These are phyloP conservation scores for Blastocystis sp. DNA, from an alignment of 352 stramenopile species.

Conservation along the genomic window DNA sequence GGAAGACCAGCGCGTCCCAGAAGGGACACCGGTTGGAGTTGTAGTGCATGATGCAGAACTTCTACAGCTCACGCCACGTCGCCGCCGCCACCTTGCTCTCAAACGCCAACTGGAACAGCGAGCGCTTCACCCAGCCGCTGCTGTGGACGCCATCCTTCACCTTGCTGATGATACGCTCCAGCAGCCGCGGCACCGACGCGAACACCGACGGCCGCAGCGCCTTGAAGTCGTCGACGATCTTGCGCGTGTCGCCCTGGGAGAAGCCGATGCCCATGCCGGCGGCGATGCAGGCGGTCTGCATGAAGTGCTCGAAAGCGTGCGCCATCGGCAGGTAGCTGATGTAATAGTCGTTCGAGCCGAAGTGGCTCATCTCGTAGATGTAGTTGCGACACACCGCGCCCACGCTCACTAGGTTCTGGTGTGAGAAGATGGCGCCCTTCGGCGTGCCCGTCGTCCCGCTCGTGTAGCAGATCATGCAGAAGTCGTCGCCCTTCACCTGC, in stretches of 20 bases:
- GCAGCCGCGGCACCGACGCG: conserved; percentile 59
- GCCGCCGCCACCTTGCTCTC: conserved; percentile 1
- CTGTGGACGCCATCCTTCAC: conserved; percentile 68
- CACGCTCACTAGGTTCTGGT: conserved; percentile 35
- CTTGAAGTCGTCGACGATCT: conserved; percentile 58
- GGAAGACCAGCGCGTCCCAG: conserved; percentile 86
- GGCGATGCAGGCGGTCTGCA: conserved; percentile 60
- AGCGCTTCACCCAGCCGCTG: conserved; percentile 36
- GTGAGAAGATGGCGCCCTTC: conserved; percentile 38
- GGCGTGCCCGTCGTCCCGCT: conserved; percentile 28
- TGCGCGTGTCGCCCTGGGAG: conserved; percentile 56
- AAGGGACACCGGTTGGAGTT: conserved; percentile 64
- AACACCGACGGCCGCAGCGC: conserved; percentile 58
- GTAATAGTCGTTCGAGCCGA: conserved; percentile 57
- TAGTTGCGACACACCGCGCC: conserved; percentile 53
- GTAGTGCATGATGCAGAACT: not conserved
- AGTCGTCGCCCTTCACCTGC: not conserved
- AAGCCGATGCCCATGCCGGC: conserved; percentile 57
- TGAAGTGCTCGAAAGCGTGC: conserved; percentile 60
- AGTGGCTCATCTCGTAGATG: conserved; percentile 48
- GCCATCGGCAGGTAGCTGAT: conserved; percentile 59
- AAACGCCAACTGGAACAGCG: conserved; percentile 53
- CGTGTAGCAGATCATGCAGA: conserved; percentile 55
- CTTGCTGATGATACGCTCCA: conserved; percentile 70
- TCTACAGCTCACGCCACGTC: not conserved